A percentile compares a stretch with the other conserved stretches of the same genome.
These are phyloP conservation scores for Coemansia sp. DNA, from an alignment of 192 early-diverging fungal species.

Conservation along the genomic window DNA sequence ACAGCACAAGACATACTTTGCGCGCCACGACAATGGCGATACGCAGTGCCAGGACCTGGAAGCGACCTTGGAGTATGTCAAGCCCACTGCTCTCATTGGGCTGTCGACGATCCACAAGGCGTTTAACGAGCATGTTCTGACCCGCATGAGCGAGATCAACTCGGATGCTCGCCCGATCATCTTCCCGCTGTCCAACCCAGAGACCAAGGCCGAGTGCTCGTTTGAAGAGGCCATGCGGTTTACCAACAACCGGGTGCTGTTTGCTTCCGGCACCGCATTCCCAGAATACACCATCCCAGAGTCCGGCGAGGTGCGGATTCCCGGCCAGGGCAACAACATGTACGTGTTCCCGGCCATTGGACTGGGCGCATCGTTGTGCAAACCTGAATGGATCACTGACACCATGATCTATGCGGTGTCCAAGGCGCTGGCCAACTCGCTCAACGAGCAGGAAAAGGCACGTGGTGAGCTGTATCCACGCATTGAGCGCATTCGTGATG, in stretches of 20 bases:
- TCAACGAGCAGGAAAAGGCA: slow-evolving; percentile 64
- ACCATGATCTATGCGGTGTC: slow-evolving; percentile 80
- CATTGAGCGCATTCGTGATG: slow-evolving; percentile 78
- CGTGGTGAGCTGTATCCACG: slow-evolving; percentile 79
- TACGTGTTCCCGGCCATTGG: slow-evolving; percentile 97
- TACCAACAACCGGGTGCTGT: slow-evolving; percentile 81
- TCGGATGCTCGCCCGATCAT: slow-evolving; percentile 66
- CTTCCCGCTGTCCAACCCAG: slow-evolving; percentile 87
- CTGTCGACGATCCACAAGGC: slow-evolving; percentile 74
- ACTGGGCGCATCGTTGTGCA: slow-evolving; percentile 76
- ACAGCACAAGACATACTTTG: slow-evolving; percentile 81
- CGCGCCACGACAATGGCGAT: slow-evolving; percentile 79
- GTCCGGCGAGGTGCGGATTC: slow-evolving; percentile 48
- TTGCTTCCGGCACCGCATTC: slow-evolving; percentile 91
- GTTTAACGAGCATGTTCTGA: slow-evolving; percentile 69
- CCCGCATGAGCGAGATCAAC: slow-evolving; percentile 73
- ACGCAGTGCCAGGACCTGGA: slow-evolving; percentile 68
- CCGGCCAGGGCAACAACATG: slow-evolving; percentile 93
- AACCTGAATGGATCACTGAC: slow-evolving; percentile 70
- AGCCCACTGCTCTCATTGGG: slow-evolving; percentile 88
- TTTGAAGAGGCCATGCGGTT: slow-evolving; percentile 83
- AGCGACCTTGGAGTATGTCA: slow-evolving; percentile 80
- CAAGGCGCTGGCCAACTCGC: slow-evolving; percentile 69
- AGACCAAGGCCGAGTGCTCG: slow-evolving; percentile 88
- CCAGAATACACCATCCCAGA: slow-evolving; percentile 66